Conservation (phyloP, 106 monocot species). For the Narthecium ossifragum region DNA sequence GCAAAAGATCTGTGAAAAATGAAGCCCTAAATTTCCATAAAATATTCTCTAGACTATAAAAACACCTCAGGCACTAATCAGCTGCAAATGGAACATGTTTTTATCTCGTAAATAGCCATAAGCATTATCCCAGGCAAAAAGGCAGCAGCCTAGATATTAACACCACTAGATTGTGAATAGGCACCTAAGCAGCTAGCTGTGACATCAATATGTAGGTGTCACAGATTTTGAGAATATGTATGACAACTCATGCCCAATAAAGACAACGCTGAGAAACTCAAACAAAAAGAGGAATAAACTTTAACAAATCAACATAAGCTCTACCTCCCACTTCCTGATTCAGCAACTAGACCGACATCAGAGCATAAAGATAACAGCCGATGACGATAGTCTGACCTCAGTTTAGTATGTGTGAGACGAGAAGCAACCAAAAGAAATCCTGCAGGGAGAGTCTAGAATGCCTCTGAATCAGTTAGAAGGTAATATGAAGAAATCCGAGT, state of each 20-base stretch:
- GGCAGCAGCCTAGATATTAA: not conserved
- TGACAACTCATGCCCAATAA: no score
- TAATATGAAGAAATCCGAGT: not conserved
- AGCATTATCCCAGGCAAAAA: not conserved
- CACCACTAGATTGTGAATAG: not conserved
- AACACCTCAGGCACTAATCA: no score
- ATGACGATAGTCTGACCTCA: constrained; percentile 84
- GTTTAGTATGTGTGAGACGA: constrained; percentile 59
- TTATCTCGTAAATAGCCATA: no score
- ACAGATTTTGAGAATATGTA: no score
- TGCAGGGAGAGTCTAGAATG: constrained; percentile 88
- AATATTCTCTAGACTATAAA: no score
- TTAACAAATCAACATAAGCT: not conserved
- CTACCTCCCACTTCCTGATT: constrained; percentile 90
- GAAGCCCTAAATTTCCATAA: no score
- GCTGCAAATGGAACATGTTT: no score
- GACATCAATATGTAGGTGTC: no score
- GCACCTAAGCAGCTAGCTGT: not conserved
- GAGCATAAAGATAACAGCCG: constrained; percentile 90
- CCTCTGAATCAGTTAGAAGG: constrained; percentile 26
- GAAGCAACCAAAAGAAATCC: constrained; percentile 89
- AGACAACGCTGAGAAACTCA: no score
- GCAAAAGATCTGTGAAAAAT: no score
- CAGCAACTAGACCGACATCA: constrained; percentile 97
- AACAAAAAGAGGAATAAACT: not conserved